These are phyloP conservation scores for Colletotrichum filicis DNA, from an alignment of 2,329 filamentous ascomycete genomes.

Conservation along the genomic window DNA sequence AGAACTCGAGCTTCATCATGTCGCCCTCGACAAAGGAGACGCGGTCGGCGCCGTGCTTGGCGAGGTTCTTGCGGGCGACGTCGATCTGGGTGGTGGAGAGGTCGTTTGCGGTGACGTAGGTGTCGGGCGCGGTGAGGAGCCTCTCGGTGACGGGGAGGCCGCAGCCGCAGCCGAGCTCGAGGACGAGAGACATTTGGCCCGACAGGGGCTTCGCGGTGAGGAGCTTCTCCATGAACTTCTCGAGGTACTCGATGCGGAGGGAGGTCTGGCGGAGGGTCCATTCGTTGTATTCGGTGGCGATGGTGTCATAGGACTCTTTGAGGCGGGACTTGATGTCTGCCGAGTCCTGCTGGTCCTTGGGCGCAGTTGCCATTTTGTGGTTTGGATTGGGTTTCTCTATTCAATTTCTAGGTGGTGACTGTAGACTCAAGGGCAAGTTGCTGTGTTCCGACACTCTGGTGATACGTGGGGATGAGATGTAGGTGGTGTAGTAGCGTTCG, in stretches of 20 bases:
- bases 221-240: slow-evolving; percentile 44
- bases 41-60: slow-evolving; percentile 28
- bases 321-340: slow-evolving; percentile 50
- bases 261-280: slow-evolving; percentile 49
- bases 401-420: too few species aligned
- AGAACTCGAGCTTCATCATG: slow-evolving; percentile 50
- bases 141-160: slow-evolving; percentile 49
- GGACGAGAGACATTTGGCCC: slow-evolving; percentile 38
- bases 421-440: not conserved
- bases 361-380: slow-evolving; percentile 8
- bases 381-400: too few species aligned
- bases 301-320: slow-evolving; percentile 51
- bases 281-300: slow-evolving; percentile 51
- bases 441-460: not conserved
- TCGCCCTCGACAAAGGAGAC: slow-evolving; percentile 48
- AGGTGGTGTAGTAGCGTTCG: not conserved
- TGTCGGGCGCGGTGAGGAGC: slow-evolving; percentile 43
- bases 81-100: slow-evolving; percentile 51
- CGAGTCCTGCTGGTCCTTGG: not conserved
- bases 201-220: slow-evolving; percentile 19
- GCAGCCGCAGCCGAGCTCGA: slow-evolving; percentile 56
- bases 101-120: slow-evolving; percentile 52
- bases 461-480: not conserved
- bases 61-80: slow-evolving; percentile 37
- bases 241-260: slow-evolving; percentile 47